Evolutionary conservation across 805 yeast genomes (phyloP).

Genomic region (Lipomyces chichibuensis): DNA sequence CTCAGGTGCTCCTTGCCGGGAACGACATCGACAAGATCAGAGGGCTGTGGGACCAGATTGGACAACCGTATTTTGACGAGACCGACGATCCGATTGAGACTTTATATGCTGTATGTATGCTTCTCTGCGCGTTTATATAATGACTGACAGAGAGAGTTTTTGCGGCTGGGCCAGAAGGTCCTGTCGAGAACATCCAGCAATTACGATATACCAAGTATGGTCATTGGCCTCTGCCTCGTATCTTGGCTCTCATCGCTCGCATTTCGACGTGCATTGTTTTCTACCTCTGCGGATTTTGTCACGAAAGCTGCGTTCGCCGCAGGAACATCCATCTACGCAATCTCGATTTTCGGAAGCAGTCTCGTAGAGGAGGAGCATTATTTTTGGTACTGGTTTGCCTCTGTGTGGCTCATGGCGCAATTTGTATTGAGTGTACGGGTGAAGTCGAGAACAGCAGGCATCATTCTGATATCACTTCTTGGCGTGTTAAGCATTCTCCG

Average conservation of each 20-base stretch:
- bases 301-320: conserved; percentile 34
- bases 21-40: conserved; percentile 18
- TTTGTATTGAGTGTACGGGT: conserved; percentile 7
- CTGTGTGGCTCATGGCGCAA: conserved; percentile 41
- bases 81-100: background rate
- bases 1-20: conserved; percentile 5
- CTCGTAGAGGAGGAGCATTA: conserved; percentile 95
- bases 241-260: conserved; percentile 36
- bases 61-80: conserved; percentile 3
- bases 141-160: conserved; percentile 6
- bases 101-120: conserved; percentile 8
- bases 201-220: conserved; percentile 62
- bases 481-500: conserved; percentile 61
- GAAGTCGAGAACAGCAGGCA: conserved; percentile 15
- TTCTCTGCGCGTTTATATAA: background rate
- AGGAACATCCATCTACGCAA: conserved; percentile 49
- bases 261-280: conserved; percentile 8
- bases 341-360: conserved; percentile 80
- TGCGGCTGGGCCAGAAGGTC: conserved; percentile 37
- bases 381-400: conserved; percentile 83
- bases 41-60: conserved; percentile 23
- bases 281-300: background rate
- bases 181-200: conserved; percentile 59
- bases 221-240: conserved; percentile 48
- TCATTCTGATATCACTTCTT: conserved; percentile 36